Evolutionary conservation across 768 basidiomycete genomes (phyloP), one percentile per base, ranked within the genome.

Genomic region (Tylopilus felleus): DNA sequence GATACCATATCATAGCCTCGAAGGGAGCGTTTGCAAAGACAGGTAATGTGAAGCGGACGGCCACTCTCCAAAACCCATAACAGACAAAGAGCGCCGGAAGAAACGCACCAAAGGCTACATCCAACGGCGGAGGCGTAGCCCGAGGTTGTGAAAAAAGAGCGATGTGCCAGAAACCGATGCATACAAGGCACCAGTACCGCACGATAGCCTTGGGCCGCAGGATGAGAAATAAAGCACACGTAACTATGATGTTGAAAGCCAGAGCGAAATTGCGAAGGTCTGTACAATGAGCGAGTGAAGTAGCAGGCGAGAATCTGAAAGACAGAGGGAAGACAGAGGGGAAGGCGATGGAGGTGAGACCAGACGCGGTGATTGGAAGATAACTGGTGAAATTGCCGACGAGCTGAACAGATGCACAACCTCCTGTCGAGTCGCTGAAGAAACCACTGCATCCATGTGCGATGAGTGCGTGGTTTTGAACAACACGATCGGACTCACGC

Each of bases 131-230:
- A 33, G 88, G 86, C 7, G 76, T 76, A 1, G 75, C 76, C 43
- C 73, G 80, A 7, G 87, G 86, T 62, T 93, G 86, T 9, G 88
- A 88, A 62, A 91, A 92, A 38, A 94, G 78, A 0, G 81, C 74
- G 50, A 91, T 75, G 60, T 94, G 90, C 91, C 92, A 94, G 66
- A 82, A 93, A 2, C 90, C 88, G 42, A 90, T 87, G 72, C 83
- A 89, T 7, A 89, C 82, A n/a, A 90, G 74, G 62, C 78, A 84
- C 86, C 88, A 90, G 69, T 78, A 90, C 3, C 83, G 69, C 29
- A 90, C 72, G 57, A 90, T 77, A 3, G 86, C 76, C 61, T 75
- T 82, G 2, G 88, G 88, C 16, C 88, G 84, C 43, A 94, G 74
- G 45, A 93, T 60, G 38, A 90, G 74, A 67, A 90, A 90, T 42